These are phyloP conservation scores for Phytophthora foliorum DNA, from an alignment of 352 stramenopile species.

Conservation along the genomic window DNA sequence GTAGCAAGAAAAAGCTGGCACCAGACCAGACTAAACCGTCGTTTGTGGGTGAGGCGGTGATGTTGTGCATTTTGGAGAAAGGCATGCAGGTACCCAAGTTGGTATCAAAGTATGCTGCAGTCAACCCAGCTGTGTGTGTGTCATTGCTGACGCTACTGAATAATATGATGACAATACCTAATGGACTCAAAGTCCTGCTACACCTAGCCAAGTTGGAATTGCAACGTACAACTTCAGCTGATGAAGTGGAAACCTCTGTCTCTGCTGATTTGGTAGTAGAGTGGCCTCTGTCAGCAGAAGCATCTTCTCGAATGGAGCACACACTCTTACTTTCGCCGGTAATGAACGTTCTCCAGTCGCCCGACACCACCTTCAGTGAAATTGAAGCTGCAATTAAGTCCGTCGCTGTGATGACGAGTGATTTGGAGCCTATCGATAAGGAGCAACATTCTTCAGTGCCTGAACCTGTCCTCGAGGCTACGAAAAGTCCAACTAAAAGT, in stretches of 20 bases:
- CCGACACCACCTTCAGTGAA: conserved; percentile 51
- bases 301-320: conserved; percentile 36
- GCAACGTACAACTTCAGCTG: neutral
- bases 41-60: conserved; percentile 39
- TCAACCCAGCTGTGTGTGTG: conserved; percentile 44
- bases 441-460: conserved; percentile 5
- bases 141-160: conserved; percentile 40
- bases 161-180: conserved; percentile 42
- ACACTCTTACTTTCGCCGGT: conserved; percentile 43
- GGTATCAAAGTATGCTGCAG: conserved; percentile 31
- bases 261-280: neutral
- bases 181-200: conserved; percentile 45
- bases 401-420: conserved; percentile 39
- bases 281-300: conserved; percentile 44
- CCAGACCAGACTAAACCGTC: conserved; percentile 28
- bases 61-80: conserved; percentile 43
- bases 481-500: conserved; percentile 32
- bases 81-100: conserved; percentile 34
- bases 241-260: neutral
- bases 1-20: conserved; percentile 55
- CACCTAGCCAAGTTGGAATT: conserved; percentile 33
- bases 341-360: conserved; percentile 47
- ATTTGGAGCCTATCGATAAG: conserved; percentile 20
- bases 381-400: conserved; percentile 54
- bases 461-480: conserved; percentile 22